phyloP scores from a whole-genome alignment of 73 alveolate genomes.

The Paramecium primaurelia region DNA sequence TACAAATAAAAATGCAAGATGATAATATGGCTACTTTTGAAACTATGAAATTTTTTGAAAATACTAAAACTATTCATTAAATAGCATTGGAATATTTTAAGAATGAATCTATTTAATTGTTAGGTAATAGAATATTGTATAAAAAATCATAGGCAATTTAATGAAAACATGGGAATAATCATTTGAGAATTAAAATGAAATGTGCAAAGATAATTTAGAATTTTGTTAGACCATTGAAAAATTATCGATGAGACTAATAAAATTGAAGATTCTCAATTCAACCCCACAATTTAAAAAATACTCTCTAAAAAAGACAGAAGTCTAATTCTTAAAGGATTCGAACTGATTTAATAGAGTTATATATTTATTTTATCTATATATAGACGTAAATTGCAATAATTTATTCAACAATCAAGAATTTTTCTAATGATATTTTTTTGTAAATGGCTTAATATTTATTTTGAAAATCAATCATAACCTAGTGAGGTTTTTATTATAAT shows the following conservation, averaged over 20 bases:
- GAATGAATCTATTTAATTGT: background rate
- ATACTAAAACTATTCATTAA: background rate
- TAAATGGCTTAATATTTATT: background rate
- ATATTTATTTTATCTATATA: background rate
- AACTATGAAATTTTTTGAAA: background rate
- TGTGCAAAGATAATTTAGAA: background rate
- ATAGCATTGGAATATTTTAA: conserved; percentile 10
- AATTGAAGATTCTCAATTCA: background rate
- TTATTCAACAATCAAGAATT: background rate
- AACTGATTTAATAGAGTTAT: background rate
- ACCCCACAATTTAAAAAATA: background rate
- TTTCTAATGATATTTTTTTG: background rate
- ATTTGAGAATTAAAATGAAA: background rate
- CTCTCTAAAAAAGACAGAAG: background rate
- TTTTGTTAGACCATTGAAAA: background rate
- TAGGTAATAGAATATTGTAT: background rate
- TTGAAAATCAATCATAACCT: background rate
- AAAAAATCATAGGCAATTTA: background rate
- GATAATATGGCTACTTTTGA: background rate
- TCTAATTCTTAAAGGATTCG: background rate
- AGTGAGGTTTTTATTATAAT: background rate
- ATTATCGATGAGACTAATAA: background rate
- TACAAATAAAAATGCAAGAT: background rate
- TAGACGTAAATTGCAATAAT: background rate
- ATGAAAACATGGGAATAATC: background rate